Evolutionary conservation across 176 grass and related monocot genomes (phyloP), one percentile per base, ranked within the genome.

Genomic region (barley (Hordeum vulgare)): DNA sequence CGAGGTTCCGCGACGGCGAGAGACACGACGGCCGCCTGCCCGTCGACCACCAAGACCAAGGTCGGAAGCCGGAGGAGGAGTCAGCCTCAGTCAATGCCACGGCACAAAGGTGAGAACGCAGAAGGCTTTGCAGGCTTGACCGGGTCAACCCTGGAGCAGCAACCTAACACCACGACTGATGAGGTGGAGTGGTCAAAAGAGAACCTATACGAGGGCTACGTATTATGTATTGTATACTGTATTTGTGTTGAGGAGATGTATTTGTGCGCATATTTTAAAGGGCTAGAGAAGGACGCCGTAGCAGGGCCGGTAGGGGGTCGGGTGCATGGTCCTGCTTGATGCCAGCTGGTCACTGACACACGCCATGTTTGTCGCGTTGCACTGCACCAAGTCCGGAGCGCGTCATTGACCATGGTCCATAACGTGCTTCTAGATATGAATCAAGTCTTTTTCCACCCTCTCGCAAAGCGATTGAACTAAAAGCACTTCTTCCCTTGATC

Each of bases 1-100:
- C 31, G 73, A 44, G 88, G 75, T 67, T 93, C 89, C 42, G 74
- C 58, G 49, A 74, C 78, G 35, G 51, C 28, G 20, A 1, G 45
- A 49, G 45, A 5, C 45, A 23, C 66, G 9, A 36, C 83, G 85
- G 67, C 21, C 67, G 67, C 23, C 68, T 71, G 68, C 68, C 68
- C 9, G 68, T 71, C n/a, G 68, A 15, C n/a, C n/a, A n/a, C n/a
- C n/a, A n/a, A n/a, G n/a, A n/a, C n/a, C 67, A 42, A 12, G 37
- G n/a, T 7, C 68, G 37, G 68, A 44, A 39, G 68, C n/a, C 68
- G 68, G 37, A 26, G 39, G 68, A 71, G 39, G 37, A 42, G n/a
- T 25, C 68, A 7, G 0, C 11, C 23, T 11, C 37, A 7, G 68
- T 15, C 11, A 26, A 26, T 44, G 35, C 11, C 37, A 24, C 20